Base-by-base conservation (phyloP, 192 early-diverging fungal genomes). In the Powellomyces hirtus region DNA sequence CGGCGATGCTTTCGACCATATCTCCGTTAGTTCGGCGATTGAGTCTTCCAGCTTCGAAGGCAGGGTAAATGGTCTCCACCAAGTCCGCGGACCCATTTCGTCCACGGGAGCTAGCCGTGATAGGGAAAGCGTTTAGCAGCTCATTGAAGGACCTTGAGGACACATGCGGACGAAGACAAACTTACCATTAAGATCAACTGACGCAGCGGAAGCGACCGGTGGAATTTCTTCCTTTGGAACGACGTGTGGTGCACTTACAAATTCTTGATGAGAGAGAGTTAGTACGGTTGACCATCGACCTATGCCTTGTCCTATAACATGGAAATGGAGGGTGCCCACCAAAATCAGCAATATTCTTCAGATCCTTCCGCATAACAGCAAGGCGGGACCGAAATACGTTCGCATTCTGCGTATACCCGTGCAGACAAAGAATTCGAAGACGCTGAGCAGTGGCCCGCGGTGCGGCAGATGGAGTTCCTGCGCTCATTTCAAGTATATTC, bases 391-490 rank as follows among this genome's bases (percentile, higher is more conserved):
- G 59, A 40, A 78, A 81, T 3, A 81, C 60, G 18, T 38, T 38
- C 6, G 45, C 78, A 57, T 80, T 81, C 57, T 82, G 80, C 11
- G 73, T 67, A 67, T 81, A 82, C 4, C 81, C 81, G 64, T 82
- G 81, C 24, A 82, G 57, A 38, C 76, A 79, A 0, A 82, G 66
- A 27, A 82, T 75, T 18, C 77, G 62, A 1, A 71, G 51, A 6
- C 67, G 67, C 14, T 13, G 59, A 36, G 59, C 59, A 1, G 16
- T 14, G n/a, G 59, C 29, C 13, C 36, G n/a, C 4, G 37, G 11
- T 10, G 37, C 31, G 50, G 26, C 5, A 24, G 46, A 3, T 24
- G 46, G 46, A 16, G 46, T 49, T 49, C 46, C n/a, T n/a, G n/a
- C n/a, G n/a, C n/a, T n/a, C n/a, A n/a, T n/a, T n/a, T n/a, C n/a